Conservation (phyloP, 805 yeast genomes). For the Kuraishia capsulata region DNA sequence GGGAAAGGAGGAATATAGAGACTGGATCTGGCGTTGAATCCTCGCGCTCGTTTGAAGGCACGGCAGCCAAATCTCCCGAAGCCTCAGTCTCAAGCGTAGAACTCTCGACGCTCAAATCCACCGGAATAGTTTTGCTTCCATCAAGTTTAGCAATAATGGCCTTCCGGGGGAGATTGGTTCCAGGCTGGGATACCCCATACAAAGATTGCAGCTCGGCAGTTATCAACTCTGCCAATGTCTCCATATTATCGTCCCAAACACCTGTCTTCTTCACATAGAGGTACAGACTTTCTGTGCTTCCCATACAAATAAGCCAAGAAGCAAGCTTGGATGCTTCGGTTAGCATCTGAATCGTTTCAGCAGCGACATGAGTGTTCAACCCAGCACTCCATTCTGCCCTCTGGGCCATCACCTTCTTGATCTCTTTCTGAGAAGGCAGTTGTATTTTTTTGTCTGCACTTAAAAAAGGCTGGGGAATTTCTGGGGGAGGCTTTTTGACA, state of each 20-base stretch:
- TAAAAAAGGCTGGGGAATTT: constrained; percentile 32
- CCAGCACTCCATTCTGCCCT: constrained; percentile 30
- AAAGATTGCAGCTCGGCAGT: not conserved
- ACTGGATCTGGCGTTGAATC: no score
- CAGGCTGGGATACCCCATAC: constrained; percentile 4
- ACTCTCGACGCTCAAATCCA: no score
- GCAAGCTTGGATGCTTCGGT: constrained; percentile 25
- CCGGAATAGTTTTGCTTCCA: no score
- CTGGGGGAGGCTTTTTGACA: constrained; percentile 29
- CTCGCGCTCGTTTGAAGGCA: no score
- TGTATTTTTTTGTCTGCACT: constrained; percentile 29
- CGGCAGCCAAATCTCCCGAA: no score
- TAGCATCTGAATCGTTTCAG: constrained; percentile 29
- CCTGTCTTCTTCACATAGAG: constrained; percentile 19
- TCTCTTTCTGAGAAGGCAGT: constrained; percentile 27
- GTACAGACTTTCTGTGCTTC: constrained; percentile 6
- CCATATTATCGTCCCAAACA: constrained; percentile 14
- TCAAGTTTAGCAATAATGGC: no score
- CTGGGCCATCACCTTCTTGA: constrained; percentile 18
- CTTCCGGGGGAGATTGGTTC: no score
- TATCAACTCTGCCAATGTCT: constrained; percentile 2
- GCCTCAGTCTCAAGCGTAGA: no score
- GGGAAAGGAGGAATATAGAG: no score
- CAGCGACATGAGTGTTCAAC: constrained; percentile 28
- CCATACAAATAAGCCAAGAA: constrained; percentile 15